Evolutionary conservation across 805 yeast species (phyloP), one percentile per base, ranked within the genome.

Genomic region (Zygosaccharomyces rouxii): DNA sequence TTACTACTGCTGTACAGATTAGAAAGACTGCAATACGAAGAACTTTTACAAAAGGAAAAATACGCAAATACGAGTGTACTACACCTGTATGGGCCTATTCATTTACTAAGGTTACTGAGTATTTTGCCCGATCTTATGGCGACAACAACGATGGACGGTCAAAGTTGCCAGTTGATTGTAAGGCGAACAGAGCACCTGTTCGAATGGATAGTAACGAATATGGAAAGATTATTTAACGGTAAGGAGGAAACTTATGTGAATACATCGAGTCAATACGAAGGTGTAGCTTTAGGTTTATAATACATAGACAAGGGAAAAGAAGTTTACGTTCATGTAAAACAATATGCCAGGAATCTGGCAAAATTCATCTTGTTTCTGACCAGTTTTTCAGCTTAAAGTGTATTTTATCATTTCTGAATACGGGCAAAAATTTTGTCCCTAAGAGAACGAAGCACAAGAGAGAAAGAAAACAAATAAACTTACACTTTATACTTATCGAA

Each of bases 61-160:
- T 46, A 44, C 21, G 46, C 43, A 11, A 51, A 52, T 11, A 38
- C 25, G 26, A 50, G 55, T 22, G 47, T 52, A 10, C 45, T 56
- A 14, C 72, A 75, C 2, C 63, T 84, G 0, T 92, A 90, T 59
- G 96, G 97, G 0, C 75, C 84, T 1, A 90, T 87, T 57, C 97
- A 90, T 66, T 69, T 94, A 31, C 68, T 92, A 51, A 73, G 99
- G 54, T 68, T 92, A 48, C 72, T 89, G 54, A 84, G 87, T 13
- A 73, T 86, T 1, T 68, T 94, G 38, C 98, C 99, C 0, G 94
- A 89, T 9, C 69, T 89, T n/a, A 76, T 90, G 46, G 77, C 88
- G 0, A 83, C 82, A 53, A 81, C 96, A 1, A 70, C 81, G 7
- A 86, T 89, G 89, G 97, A 89, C 58, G 73, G 77, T n/a, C 83